A percentile compares a stretch with the other conserved stretches of the same genome.
Evolutionary conservation across 805 yeast genomes (phyloP).

Genomic region (Grigorovia jiainica): DNA sequence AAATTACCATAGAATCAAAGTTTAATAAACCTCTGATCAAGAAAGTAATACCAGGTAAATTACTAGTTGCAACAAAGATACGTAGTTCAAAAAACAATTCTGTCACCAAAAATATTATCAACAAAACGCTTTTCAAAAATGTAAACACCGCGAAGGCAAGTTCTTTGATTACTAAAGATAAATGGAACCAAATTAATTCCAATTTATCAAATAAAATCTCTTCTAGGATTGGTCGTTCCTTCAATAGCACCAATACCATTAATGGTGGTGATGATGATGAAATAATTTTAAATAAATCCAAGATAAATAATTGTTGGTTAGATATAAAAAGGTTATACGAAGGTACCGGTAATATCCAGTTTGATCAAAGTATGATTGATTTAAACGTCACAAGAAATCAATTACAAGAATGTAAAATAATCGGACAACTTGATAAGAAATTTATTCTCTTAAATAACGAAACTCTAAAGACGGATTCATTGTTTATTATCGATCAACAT

Average conservation of each 20-base stretch:
- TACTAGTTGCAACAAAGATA: not conserved
- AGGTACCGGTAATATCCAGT: not conserved
- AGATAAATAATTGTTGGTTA: slow-evolving; percentile 6
- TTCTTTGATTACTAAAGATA: not conserved
- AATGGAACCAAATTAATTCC: not conserved
- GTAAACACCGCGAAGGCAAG: not conserved
- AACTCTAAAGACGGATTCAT: slow-evolving; percentile 6
- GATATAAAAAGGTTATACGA: slow-evolving; percentile 2
- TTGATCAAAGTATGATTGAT: not conserved
- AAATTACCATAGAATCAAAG: not conserved
- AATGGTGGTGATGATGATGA: not conserved
- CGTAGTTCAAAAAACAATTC: not conserved
- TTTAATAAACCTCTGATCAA: not conserved
- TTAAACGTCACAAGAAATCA: slow-evolving; percentile 9
- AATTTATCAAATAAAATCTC: too few relatives aligned
- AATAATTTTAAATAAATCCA: not conserved
- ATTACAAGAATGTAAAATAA: slow-evolving; percentile 25
- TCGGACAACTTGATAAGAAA: slow-evolving; percentile 54
- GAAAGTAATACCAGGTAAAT: not conserved
- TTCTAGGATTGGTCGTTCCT: too few relatives aligned
- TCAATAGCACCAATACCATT: too few relatives aligned
- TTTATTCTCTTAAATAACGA: slow-evolving; percentile 42
- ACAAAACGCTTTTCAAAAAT: not conserved
- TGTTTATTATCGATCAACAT: slow-evolving; percentile 65
- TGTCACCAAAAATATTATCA: too few relatives aligned